Base-by-base conservation (phyloP, 129 eudicot genomes). In the Gnaphalium uliginosum region DNA sequence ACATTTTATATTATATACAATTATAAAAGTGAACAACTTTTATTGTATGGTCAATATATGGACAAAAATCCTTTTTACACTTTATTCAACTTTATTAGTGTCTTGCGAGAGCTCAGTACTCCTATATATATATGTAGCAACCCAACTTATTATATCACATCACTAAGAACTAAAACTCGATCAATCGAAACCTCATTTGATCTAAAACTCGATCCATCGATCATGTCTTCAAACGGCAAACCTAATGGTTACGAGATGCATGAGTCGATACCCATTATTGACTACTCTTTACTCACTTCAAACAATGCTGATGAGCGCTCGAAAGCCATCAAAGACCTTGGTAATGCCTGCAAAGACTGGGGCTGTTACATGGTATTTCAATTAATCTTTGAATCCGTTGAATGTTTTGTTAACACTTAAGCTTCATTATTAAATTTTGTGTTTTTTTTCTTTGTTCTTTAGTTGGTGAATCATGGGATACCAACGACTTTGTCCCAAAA, bases 281-380 rank as follows among this genome's bases (percentile, higher is more conserved):
- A 59, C 65, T 59, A 59, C 65, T 23, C 65, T 5, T 11, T 59
- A 59, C 65, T 59, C 32, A 23, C 65, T 11, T 59, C 65, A 59
- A 14, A 26, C 32, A 59, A 24, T 59, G 17, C 32, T 22, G 15
- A 59, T 3, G 32, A 9, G 65, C 65, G 65, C 24, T 59, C 65
- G 15, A 23, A 59, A 59, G 65, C 27, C 65, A 23, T 59, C 65
- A 24, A 59, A 59, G 29, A 59, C 8, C 65, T 59, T 23, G 65
- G 65, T 26, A 59, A 23, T 2, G 65, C 65, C 65, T 59, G 65
- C 65, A 59, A 59, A 59, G 65, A 59, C 65, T 59, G 65, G 65
- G 65, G 65, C 0, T 59, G 65, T 59, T 59, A 59, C 32, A 59
- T 59, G 65, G 65, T 59, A 59, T 4, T 29, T 57, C 22, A 8